Conservation (phyloP, 2,329 filamentous ascomycete species). For the Hypocrella siamensis region DNA sequence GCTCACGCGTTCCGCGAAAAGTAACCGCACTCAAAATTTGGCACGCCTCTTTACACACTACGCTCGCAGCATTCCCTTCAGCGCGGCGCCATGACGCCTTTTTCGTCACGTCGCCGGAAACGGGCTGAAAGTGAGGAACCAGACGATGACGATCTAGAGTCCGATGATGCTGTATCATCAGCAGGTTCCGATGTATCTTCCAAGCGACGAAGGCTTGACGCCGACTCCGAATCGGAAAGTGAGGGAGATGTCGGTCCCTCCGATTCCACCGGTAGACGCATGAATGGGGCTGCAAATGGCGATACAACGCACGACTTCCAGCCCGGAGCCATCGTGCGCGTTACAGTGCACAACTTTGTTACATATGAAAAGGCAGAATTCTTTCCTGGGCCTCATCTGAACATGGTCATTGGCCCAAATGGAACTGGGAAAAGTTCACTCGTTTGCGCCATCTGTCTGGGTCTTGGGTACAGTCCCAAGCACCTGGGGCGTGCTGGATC, state of each 20-base stretch:
- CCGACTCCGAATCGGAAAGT: conserved; percentile 8
- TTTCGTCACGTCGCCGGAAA: conserved; percentile 23
- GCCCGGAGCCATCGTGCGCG: conserved; percentile 76
- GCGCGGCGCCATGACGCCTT: conserved; percentile 12
- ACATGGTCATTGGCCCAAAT: conserved; percentile 99
- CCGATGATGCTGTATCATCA: conserved; percentile 9
- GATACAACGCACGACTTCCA: conserved; percentile 28
- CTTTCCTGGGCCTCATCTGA: conserved; percentile 76
- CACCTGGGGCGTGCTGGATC: conserved; percentile 76
- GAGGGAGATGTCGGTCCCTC: conserved; percentile 5
- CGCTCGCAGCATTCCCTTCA: too few relatives aligned
- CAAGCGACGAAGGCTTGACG: conserved; percentile 20
- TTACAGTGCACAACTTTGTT: conserved; percentile 78
- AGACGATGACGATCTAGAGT: conserved; percentile 16
- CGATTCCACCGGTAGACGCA: conserved; percentile 4
- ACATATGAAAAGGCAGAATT: conserved; percentile 92
- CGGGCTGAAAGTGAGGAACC: conserved; percentile 26
- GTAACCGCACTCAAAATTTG: too few relatives aligned
- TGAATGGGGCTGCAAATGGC: conserved; percentile 5
- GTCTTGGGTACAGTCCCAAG: conserved; percentile 69
- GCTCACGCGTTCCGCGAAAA: too few relatives aligned
- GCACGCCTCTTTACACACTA: neutral
- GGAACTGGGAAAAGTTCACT: conserved; percentile 95
- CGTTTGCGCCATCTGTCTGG: conserved; percentile 90
- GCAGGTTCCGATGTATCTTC: conserved; percentile 13